A percentile compares a stretch with the other conserved stretches of the same genome.
These are phyloP conservation scores for Syzygium aqueum DNA, from an alignment of 345 rosid genomes.

Conservation along the genomic window DNA sequence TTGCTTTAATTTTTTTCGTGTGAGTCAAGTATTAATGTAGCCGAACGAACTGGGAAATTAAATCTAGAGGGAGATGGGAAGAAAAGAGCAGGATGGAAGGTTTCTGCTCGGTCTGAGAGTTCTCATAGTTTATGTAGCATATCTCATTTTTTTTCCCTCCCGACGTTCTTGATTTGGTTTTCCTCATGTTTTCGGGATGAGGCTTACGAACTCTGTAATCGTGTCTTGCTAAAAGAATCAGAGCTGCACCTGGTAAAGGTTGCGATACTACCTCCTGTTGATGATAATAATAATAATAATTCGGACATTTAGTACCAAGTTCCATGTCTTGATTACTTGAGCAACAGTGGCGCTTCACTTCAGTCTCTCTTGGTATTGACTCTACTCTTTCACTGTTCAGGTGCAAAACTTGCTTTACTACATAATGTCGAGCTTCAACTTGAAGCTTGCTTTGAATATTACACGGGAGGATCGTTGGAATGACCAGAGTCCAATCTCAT, in stretches of 20 bases:
- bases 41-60: background rate
- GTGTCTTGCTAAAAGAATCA: background rate
- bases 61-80: background rate
- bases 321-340: background rate
- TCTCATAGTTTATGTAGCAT: background rate
- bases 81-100: constrained; percentile 13
- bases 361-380: background rate
- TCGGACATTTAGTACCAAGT: background rate
- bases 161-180: background rate
- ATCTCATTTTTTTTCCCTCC: background rate
- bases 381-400: background rate
- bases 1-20: constrained; percentile 14
- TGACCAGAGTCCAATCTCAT: background rate
- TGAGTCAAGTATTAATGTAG: constrained; percentile 5
- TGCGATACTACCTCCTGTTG: background rate
- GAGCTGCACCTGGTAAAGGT: background rate
- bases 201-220: background rate
- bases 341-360: background rate
- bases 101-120: constrained; percentile 7
- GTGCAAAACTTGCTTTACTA: background rate
- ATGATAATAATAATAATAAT: background rate
- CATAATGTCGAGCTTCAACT: background rate
- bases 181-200: background rate
- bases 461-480: background rate
- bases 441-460: background rate